Base-by-base conservation (phyloP, 2,329 filamentous ascomycete species). In the Magnaporthales sp. region DNA sequence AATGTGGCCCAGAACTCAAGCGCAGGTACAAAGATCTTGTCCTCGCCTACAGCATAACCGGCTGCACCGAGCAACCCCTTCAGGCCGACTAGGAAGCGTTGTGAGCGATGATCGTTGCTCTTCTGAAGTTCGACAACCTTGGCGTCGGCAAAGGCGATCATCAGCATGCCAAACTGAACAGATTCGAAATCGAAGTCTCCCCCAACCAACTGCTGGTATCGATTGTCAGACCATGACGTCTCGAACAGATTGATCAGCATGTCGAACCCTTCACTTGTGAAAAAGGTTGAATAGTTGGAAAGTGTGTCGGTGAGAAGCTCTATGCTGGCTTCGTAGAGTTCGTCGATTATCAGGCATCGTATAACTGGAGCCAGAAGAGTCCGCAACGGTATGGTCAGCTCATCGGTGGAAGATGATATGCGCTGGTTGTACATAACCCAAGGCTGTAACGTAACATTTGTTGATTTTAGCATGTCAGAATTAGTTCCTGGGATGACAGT, bases 1-100 rank as follows among this genome's bases (percentile, higher is more conserved):
- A 89, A 92, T 0, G 86, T 88, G 22, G 86, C 89, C 91, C 92
- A 95, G 74, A 95, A 94, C 72, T 95, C 91, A 15, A 94, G 82
- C 0, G 89, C 86, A 1, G 87, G 85, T 0, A 91, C 85, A 66
- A 92, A 93, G 11, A 93, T 86, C 69, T 86, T 88, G 72, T 95
- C 90, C 66, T 94, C 91, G 4, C 84, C 84, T 1, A 89, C 87
- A 1, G 90, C 86, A 71, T 86, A 84, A 1, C 91, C 91, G 13
- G 86, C 80, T 13, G 87, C 84, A 24, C 83, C 83, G 27, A 93
- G 80, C 5, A 95, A 81, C 4, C 87, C 86, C 68, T 84, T 86
- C n/a, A 91, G 79, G 38, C 81, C 84, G 2, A 79, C 77, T 15
- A 91, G 76, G 64, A 90, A 80, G 31, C 79, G 78, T 66, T 83